Conservation (phyloP, 1,139 yeast species). For the Zygoascus hellenicus region DNA sequence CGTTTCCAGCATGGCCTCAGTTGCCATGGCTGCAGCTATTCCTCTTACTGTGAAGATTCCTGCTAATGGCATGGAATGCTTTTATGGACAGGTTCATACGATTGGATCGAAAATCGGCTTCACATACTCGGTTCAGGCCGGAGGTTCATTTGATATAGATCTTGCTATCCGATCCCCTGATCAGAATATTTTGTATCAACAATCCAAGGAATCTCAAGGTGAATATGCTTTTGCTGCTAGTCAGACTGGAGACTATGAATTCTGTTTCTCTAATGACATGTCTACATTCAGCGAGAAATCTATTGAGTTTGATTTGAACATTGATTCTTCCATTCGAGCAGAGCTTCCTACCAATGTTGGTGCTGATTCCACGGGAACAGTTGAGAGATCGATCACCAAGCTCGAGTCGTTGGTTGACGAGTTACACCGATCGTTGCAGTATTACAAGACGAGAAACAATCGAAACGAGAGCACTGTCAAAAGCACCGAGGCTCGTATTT, state of each 20-base stretch:
- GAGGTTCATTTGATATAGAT: conserved; percentile 83
- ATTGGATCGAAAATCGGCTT: conserved; percentile 64
- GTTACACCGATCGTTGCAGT: conserved; percentile 61
- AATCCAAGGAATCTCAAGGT: conserved; percentile 72
- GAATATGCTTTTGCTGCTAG: conserved; percentile 74
- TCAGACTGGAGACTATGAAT: conserved; percentile 76
- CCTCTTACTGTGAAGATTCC: conserved; percentile 70
- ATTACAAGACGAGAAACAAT: conserved; percentile 87
- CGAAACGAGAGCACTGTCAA: conserved; percentile 89
- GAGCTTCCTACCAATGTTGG: conserved; percentile 54
- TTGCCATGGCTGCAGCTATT: conserved; percentile 17
- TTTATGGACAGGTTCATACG: conserved; percentile 64
- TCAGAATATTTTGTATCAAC: conserved; percentile 51
- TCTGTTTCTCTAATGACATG: conserved; percentile 86
- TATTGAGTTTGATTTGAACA: conserved; percentile 75
- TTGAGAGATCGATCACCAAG: conserved; percentile 44
- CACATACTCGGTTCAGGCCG: conserved; percentile 88
- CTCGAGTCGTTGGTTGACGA: conserved; percentile 66
- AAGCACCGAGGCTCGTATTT: conserved; percentile 82
- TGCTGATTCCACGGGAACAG: conserved; percentile 47
- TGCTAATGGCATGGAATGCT: conserved; percentile 77
- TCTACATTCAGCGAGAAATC: conserved; percentile 82
- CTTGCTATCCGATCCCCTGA: conserved; percentile 68
- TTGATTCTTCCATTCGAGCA: conserved; percentile 53
- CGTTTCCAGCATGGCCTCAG: conserved; percentile 3